These are phyloP conservation scores for Angomonas deanei DNA, from an alignment of 208 protist genomes.

Conservation along the genomic window DNA sequence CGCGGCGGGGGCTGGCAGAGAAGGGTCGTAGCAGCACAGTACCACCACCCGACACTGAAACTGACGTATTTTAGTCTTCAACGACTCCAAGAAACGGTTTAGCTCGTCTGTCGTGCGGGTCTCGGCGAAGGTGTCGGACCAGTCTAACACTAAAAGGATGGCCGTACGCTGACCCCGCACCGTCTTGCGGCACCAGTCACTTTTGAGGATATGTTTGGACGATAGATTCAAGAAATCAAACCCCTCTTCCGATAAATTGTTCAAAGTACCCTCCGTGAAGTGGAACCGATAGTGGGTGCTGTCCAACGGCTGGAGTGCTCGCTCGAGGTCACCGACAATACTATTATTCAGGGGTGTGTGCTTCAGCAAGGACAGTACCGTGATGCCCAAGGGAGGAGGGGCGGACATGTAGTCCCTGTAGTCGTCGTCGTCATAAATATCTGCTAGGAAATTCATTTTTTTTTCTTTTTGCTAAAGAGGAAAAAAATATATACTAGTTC, in stretches of 20 bases:
- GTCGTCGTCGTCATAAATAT: not conserved
- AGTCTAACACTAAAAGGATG: not conserved
- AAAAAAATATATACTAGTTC: slow-evolving; percentile 1
- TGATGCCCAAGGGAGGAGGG: not conserved
- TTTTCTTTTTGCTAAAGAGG: not conserved
- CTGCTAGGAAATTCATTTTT: not conserved
- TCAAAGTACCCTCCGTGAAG: not conserved
- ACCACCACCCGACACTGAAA: not conserved
- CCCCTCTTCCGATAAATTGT: not conserved
- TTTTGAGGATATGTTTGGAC: not conserved
- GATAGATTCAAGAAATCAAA: not conserved
- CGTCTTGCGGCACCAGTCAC: not conserved
- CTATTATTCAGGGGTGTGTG: no score
- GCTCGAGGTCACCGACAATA: not conserved
- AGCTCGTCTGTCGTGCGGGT: not conserved
- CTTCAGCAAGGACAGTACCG: no score
- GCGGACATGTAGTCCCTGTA: not conserved
- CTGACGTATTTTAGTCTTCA: not conserved
- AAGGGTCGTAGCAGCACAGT: not conserved
- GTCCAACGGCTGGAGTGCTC: not conserved
- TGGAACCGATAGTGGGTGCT: not conserved
- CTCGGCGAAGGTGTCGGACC: not conserved
- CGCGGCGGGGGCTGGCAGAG: not conserved
- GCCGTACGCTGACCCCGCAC: not conserved
- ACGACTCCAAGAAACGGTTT: not conserved